Evolutionary conservation across 2,329 filamentous ascomycete species (phyloP), one percentile per base, ranked within the genome.

Genomic region (Davidsoniella virescens): DNA sequence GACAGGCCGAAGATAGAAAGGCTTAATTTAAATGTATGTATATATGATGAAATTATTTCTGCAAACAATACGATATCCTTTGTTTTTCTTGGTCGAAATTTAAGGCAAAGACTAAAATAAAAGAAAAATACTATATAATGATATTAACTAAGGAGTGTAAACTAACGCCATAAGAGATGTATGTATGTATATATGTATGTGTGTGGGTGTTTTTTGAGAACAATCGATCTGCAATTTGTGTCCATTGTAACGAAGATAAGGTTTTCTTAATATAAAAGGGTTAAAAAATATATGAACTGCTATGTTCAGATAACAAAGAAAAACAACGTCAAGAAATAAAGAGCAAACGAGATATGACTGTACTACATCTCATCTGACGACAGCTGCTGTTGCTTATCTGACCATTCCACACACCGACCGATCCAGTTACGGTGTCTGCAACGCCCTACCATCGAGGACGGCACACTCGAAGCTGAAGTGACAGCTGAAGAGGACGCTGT

Each of bases 341-440:
- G 5, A 14, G 10, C 8, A 12, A 25, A 20, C n/a, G 17, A 43
- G 20, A 39, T 40, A 42, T 40, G 14, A 26, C 9, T 36, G 5
- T 17, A 20, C 49, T 57, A 63, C 44, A 65, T 63, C 55, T 64
- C 62, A 29, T 63, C 62, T n/a, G 58, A 59, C 16, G 50, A 49
- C 26, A 54, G 47, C n/a, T 55, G 59, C 7, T 57, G 56, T 18
- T 56, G 51, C 5, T 57, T 58, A 2, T 57, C 55, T 7, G 45
- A 54, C 63, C 65, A 65, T 36, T 66, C 61, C 47, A 64, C 65
- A 53, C 69, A 71, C 25, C 61, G 51, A 2, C 68, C 67, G 18
- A 70, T 54, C 67, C 67, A 70, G 53, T 58, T 65, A 45, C 65
- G 62, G 12, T 54, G 57, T 6, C 61, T 53, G 49, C 69, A 71